phyloP scores from a whole-genome alignment of 768 basidiomycete species.

The Suillus hirtellus region DNA sequence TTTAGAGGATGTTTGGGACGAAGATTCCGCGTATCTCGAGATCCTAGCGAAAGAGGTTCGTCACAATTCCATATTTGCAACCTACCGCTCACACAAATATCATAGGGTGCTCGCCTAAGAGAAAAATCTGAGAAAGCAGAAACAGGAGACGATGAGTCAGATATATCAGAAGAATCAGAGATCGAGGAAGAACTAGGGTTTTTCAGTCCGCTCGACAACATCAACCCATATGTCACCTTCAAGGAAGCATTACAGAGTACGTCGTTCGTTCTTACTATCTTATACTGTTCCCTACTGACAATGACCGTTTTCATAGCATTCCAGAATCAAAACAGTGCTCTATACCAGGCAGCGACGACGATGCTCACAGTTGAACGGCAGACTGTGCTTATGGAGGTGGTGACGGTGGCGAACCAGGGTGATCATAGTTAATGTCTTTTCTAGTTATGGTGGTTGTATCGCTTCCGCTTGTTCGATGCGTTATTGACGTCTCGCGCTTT shows the following conservation, averaged over 20 bases:
- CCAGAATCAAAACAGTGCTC: conserved; percentile 67
- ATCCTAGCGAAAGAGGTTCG: conserved; percentile 79
- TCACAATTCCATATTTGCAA: conserved; percentile 7
- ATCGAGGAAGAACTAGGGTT: conserved; percentile 85
- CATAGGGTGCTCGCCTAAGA: conserved; percentile 71
- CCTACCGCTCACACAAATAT: conserved; percentile 2
- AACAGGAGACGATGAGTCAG: conserved; percentile 35
- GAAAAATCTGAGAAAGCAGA: conserved; percentile 52
- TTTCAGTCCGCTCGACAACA: conserved; percentile 78
- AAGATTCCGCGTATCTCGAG: conserved; percentile 86
- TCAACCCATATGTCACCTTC: conserved; percentile 78
- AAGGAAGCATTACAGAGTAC: conserved; percentile 75
- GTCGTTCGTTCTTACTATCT: conserved; percentile 23
- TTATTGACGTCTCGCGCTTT: not conserved
- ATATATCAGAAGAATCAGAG: conserved; percentile 52
- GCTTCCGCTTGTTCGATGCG: not conserved
- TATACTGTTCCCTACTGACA: conserved; percentile 12
- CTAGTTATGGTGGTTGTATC: not conserved
- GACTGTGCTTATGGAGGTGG: conserved; percentile 33
- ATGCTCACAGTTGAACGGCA: conserved; percentile 73
- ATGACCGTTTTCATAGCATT: conserved; percentile 48
- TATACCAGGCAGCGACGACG: conserved; percentile 45
- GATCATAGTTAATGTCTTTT: not conserved
- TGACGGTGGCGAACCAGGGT: not conserved
- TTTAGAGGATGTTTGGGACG: conserved; percentile 86